Base-by-base conservation (phyloP, 192 early-diverging fungal genomes). In the Entomortierella lignicola region DNA sequence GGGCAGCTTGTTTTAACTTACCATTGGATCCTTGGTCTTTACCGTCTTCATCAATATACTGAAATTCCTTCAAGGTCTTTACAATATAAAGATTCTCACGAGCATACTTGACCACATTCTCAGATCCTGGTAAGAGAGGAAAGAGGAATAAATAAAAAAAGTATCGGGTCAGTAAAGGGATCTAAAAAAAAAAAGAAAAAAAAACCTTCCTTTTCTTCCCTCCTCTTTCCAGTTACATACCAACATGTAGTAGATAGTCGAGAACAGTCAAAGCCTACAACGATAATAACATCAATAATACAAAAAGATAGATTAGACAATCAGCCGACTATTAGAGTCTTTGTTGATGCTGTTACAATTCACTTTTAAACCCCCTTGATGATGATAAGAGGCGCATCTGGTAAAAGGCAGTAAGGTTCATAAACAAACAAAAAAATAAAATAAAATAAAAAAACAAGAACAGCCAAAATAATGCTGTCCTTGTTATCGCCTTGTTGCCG, bases 11-110 rank as follows among this genome's bases (percentile, higher is more conserved):
- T 31, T 17, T 23, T 13, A 12, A 17, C 69, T 66, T 80, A 96
- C 94, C 92, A 81, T 97, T 96, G 3, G 85, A 85, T 8, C 98
- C 98, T 83, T 94, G 93, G 80, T 99, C 98, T 66, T 87, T 89
- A 39, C 94, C 94, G 53, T 91, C 85, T 26, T 99, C 97, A 80
- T 98, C 96, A 55, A 96, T 88, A 82, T 94, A 93, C 72, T 98
- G 96, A 83, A 98, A 99, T 85, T 99, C 98, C 59, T 93, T 93
- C 66, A 98, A 84, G 6, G 98, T 99, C 81, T 96, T 98, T 66
- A 99, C 94, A 47, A 98, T 87, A 69, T 94, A 94, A 11, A 96
- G 53, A 81, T 99, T 98, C 65, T 96, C 91, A 41, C 92, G 87
- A 6, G 94, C 89, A 71, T 99, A 98, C 48, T 88, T 63, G 50